Percentiles rank a stretch among this genome's conserved stretches.
These are phyloP conservation scores for Gossypium schwendimanii DNA, from an alignment of 441 rosid genomes.

Conservation along the genomic window DNA sequence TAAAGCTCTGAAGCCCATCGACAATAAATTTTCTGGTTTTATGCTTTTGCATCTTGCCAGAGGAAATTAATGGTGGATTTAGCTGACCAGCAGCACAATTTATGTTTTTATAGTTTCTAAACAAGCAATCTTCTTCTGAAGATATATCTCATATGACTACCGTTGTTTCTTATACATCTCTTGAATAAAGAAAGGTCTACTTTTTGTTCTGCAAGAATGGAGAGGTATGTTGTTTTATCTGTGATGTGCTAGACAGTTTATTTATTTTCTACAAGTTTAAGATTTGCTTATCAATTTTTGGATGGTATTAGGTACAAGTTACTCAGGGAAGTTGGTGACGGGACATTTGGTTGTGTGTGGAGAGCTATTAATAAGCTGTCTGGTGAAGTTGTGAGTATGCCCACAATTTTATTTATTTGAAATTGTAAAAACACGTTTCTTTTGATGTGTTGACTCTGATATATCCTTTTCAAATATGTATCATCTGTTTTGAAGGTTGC, in stretches of 20 bases:
- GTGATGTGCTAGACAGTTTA: neutral
- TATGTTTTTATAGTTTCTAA: conserved; percentile 24
- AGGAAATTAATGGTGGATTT: conserved; percentile 33
- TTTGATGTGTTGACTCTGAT: neutral
- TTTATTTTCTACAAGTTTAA: neutral
- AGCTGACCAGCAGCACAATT: conserved; percentile 28
- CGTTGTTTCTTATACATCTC: conserved; percentile 23
- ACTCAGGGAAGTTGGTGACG: conserved; percentile 91
- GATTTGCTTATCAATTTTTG: conserved; percentile 8
- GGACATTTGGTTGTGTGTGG: conserved; percentile 97
- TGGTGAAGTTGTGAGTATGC: conserved; percentile 83
- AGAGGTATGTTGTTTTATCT: conserved; percentile 45
- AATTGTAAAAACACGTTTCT: neutral
- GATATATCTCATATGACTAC: conserved; percentile 34
- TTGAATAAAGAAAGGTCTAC: conserved; percentile 48
- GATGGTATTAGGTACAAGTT: conserved; percentile 57
- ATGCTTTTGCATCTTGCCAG: conserved; percentile 15
- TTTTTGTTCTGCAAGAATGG: conserved; percentile 50
- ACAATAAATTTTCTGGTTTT: conserved; percentile 30
- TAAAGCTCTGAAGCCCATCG: conserved; percentile 45
- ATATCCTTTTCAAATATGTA: neutral
- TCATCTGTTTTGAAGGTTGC: conserved; percentile 54
- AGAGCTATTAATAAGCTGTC: conserved; percentile 70
- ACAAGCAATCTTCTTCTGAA: conserved; percentile 27
- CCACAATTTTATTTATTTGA: neutral